Evolutionary conservation across 345 rosid species (phyloP).

Genomic region (Hevea brasiliensis): DNA sequence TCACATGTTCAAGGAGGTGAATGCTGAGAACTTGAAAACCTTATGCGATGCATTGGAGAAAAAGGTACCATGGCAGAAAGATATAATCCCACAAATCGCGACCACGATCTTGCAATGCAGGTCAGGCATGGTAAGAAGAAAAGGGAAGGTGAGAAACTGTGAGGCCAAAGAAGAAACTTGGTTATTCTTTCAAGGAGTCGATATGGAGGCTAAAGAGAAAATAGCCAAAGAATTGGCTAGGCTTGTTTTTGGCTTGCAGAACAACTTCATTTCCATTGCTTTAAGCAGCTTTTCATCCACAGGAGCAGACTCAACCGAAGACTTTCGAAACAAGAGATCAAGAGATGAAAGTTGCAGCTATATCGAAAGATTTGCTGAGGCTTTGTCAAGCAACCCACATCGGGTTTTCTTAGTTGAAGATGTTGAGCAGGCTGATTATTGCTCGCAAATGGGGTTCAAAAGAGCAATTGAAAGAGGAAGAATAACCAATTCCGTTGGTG

Average conservation of each 20-base stretch:
- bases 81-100: constrained; percentile 27
- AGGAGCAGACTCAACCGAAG: constrained; percentile 55
- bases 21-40: constrained; percentile 29
- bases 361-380: constrained; percentile 70
- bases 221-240: constrained; percentile 34
- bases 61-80: constrained; percentile 31
- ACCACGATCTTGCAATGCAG: constrained; percentile 34
- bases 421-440: constrained; percentile 68
- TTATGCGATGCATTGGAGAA: constrained; percentile 28
- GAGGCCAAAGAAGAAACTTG: constrained; percentile 32
- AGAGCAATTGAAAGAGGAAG: constrained; percentile 70
- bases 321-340: constrained; percentile 59
- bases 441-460: constrained; percentile 63
- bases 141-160: constrained; percentile 11
- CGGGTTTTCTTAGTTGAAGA: constrained; percentile 79
- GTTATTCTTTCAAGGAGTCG: constrained; percentile 35
- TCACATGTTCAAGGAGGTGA: constrained; percentile 58
- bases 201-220: constrained; percentile 28
- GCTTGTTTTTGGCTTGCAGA: constrained; percentile 39
- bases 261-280: constrained; percentile 47
- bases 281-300: constrained; percentile 64
- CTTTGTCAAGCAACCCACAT: constrained; percentile 54
- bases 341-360: constrained; percentile 57
- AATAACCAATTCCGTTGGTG: constrained; percentile 40
- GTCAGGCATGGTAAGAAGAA: constrained; percentile 27